Conservation (phyloP, 2,329 filamentous ascomycete species). For the Penicillium sp. region DNA sequence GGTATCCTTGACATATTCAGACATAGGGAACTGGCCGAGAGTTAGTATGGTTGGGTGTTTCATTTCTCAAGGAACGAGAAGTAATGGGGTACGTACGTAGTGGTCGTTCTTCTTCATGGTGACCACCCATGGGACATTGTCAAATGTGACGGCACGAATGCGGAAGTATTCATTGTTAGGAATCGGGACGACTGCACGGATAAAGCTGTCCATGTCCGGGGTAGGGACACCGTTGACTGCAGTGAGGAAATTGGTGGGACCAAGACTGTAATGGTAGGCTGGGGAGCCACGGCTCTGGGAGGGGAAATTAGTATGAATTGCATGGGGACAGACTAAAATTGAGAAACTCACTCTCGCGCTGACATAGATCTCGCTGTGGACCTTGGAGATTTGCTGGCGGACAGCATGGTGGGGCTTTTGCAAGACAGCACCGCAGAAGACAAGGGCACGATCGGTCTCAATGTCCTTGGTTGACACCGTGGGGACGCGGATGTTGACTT, state of each 20-base stretch:
- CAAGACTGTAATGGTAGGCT: slow-evolving; percentile 85
- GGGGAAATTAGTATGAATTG: slow-evolving; percentile 11
- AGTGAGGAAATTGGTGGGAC: slow-evolving; percentile 96
- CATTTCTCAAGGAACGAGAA: neutral
- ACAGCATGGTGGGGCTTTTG: slow-evolving; percentile 96
- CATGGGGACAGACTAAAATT: neutral
- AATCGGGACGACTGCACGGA: slow-evolving; percentile 80
- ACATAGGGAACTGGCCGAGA: slow-evolving; percentile 59
- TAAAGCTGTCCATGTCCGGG: slow-evolving; percentile 76
- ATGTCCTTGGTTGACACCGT: slow-evolving; percentile 88
- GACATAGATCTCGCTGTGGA: slow-evolving; percentile 96
- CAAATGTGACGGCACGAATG: slow-evolving; percentile 95
- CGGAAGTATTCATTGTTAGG: slow-evolving; percentile 98
- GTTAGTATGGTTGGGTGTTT: neutral
- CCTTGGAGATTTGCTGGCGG: slow-evolving; percentile 92
- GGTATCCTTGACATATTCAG: slow-evolving; percentile 64
- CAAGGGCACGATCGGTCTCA: slow-evolving; percentile 87
- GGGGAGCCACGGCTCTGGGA: slow-evolving; percentile 71
- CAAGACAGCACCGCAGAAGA: slow-evolving; percentile 92
- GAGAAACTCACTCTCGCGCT: slow-evolving; percentile 64
- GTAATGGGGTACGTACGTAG: slow-evolving; percentile 58
- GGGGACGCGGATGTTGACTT: slow-evolving; percentile 73
- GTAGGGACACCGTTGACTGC: slow-evolving; percentile 90
- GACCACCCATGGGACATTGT: slow-evolving; percentile 98
- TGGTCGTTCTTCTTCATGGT: slow-evolving; percentile 99